Base-by-base conservation (phyloP, 768 basidiomycete species). In the Pisolithus microcarpus region DNA sequence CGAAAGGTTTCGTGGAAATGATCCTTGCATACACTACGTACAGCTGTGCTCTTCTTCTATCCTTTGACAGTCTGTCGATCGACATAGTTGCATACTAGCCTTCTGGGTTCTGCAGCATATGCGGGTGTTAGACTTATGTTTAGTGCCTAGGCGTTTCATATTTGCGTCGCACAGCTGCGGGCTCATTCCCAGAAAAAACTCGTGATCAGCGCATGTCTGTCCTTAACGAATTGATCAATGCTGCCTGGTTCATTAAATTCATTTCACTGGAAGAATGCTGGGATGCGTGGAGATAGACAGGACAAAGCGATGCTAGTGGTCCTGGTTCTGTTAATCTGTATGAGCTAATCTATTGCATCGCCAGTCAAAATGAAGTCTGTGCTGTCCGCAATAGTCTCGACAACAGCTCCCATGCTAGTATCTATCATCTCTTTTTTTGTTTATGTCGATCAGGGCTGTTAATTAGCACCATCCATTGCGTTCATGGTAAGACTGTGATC, bases 341-440 rank as follows among this genome's bases (percentile, higher is more conserved):
- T 49, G 7, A 18, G 48, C 7, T 9, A 18, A 44, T 18, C 4
- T 43, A 15, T 21, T 42, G 40, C 13, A n/a, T 44, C 19, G 18
- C 40, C 26, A 84, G 85, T 80, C 34, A 81, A 87, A 15, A 68
- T 85, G 56, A 93, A 93, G 63, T 77, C 76, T 2, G 68, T 91
- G 43, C 62, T 85, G 66, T 89, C 93, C 64, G 76, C 75, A 13
- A 58, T 81, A 4, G 69, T 92, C 9, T 95, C 88, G 87, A 77
- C 73, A 2, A 72, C 75, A 8, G 87, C 87, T 0, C 92, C 92
- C 0, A 83, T 91, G 44, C 64, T 87, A 11, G 81, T 95, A 16
- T 90, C 89, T 1, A 75, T 92, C 50, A 76, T 87, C 15, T 82
- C 87, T 2, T 95, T 95, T 75, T 74, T 81, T 59, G 75, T 74